Conservation (phyloP, 1,284 basidiomycete species). For the Leccinum glutinopallens region DNA sequence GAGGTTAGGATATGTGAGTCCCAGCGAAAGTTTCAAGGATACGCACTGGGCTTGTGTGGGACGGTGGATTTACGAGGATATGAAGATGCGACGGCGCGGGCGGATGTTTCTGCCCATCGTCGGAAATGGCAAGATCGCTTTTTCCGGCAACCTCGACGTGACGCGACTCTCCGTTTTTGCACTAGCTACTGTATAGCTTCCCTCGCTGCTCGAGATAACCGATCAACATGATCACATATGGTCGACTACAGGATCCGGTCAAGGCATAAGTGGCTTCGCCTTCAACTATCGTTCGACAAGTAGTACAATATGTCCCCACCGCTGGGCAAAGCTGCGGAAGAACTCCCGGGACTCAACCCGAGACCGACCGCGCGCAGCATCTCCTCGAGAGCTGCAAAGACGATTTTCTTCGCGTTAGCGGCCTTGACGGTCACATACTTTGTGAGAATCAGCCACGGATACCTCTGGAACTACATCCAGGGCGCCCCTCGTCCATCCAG, state of each 20-base stretch:
- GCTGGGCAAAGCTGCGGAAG: conserved; percentile 9
- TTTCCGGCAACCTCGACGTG: too few species aligned
- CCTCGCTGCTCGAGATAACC: too few species aligned
- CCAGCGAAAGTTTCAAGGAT: too few species aligned
- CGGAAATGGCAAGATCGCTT: too few species aligned
- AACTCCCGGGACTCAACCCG: conserved; percentile 14
- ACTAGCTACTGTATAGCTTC: too few species aligned
- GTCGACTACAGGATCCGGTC: too few species aligned
- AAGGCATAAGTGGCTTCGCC: neutral
- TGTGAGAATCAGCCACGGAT: conserved; percentile 5
- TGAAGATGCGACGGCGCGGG: too few species aligned
- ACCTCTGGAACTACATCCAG: conserved; percentile 12
- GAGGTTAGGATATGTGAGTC: neutral
- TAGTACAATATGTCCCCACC: conserved; percentile 12
- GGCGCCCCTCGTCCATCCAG: neutral
- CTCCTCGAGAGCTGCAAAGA: conserved; percentile 19
- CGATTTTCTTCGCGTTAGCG: conserved; percentile 19
- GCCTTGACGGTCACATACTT: conserved; percentile 23
- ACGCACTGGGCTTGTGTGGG: too few species aligned
- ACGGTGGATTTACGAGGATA: too few species aligned
- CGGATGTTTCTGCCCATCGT: too few species aligned
- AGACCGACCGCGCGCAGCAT: neutral
- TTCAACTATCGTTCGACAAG: neutral
- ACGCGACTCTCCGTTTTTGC: too few species aligned
- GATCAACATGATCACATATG: too few species aligned